These are phyloP conservation scores for Termitomyces sp. DNA, from an alignment of 768 basidiomycete genomes.

Conservation along the genomic window DNA sequence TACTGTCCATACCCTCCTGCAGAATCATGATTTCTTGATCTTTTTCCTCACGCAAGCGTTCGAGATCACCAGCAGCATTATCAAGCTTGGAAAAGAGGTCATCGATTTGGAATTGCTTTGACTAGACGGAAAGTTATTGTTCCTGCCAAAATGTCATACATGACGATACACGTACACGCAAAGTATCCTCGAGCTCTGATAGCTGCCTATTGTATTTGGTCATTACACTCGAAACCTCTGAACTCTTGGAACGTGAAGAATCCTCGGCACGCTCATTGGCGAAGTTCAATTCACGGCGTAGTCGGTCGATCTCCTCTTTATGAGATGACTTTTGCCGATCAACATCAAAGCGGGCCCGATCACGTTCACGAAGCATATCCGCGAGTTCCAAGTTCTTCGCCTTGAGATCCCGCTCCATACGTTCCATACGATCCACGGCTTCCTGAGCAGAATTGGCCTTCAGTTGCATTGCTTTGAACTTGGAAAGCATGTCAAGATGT, in stretches of 20 bases:
- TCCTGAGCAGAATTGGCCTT: conserved; percentile 99
- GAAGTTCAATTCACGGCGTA: conserved; percentile 88
- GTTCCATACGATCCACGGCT: conserved; percentile 95
- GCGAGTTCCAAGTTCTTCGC: conserved; percentile 98
- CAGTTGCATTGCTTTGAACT: conserved; percentile 95
- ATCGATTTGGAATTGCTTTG: conserved; percentile 96
- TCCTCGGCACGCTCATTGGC: conserved; percentile 99
- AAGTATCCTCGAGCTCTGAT: conserved; percentile 91
- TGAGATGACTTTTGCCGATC: conserved; percentile 91
- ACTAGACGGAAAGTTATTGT: conserved; percentile 32
- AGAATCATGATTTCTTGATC: conserved; percentile 95
- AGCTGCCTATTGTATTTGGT: conserved; percentile 94
- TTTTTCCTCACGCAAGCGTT: conserved; percentile 87
- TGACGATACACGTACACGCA: conserved; percentile 54
- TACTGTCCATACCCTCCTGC: conserved; percentile 92
- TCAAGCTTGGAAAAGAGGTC: conserved; percentile 82
- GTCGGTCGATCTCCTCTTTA: conserved; percentile 90
- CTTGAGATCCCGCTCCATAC: conserved; percentile 97
- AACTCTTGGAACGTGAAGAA: conserved; percentile 82
- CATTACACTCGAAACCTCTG: conserved; percentile 85
- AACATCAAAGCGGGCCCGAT: conserved; percentile 91
- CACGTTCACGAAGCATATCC: conserved; percentile 97
- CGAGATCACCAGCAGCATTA: conserved; percentile 65
- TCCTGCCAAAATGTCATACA: neutral
- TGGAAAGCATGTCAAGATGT: conserved; percentile 94